Evolutionary conservation across 257 asterid genomes (phyloP).

Genomic region (Fraxinus anomala): DNA sequence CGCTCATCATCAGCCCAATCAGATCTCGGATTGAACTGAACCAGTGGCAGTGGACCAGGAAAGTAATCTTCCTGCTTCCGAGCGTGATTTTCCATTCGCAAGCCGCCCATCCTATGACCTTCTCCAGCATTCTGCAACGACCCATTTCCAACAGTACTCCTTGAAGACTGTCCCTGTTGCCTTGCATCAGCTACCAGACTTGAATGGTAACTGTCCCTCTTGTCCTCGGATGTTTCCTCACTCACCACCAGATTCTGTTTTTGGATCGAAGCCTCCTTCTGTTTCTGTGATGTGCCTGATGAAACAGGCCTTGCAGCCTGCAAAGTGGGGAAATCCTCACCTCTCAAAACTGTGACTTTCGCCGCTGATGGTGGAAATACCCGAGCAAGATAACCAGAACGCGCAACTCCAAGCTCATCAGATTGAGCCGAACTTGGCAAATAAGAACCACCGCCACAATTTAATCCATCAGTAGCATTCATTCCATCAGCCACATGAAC

Average conservation of each 20-base stretch:
- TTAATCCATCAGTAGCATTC: conserved; percentile 46
- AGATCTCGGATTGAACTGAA: conserved; percentile 77
- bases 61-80: conserved; percentile 58
- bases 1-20: conserved; percentile 99
- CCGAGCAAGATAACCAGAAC: conserved; percentile 38
- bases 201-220: conserved; percentile 43
- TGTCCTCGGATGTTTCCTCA: conserved; percentile 51
- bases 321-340: conserved; percentile 96
- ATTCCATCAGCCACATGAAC: conserved; percentile 38
- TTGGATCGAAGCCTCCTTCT: conserved; percentile 56
- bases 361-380: conserved; percentile 43
- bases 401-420: conserved; percentile 40
- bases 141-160: conserved; percentile 40
- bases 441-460: conserved; percentile 52
- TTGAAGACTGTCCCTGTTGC: conserved; percentile 46
- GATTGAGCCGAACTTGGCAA: conserved; percentile 80
- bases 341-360: conserved; percentile 80
- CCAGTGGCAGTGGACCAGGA: conserved; percentile 76
- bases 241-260: conserved; percentile 58
- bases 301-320: conserved; percentile 80
- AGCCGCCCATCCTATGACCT: conserved; percentile 40
- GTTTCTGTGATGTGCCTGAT: conserved; percentile 67
- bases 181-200: conserved; percentile 51
- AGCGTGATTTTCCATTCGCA: conserved; percentile 32
- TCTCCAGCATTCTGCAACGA: conserved; percentile 44